Base-by-base conservation (phyloP, 2,329 filamentous ascomycete genomes). In the Aureobasidium namibiae region DNA sequence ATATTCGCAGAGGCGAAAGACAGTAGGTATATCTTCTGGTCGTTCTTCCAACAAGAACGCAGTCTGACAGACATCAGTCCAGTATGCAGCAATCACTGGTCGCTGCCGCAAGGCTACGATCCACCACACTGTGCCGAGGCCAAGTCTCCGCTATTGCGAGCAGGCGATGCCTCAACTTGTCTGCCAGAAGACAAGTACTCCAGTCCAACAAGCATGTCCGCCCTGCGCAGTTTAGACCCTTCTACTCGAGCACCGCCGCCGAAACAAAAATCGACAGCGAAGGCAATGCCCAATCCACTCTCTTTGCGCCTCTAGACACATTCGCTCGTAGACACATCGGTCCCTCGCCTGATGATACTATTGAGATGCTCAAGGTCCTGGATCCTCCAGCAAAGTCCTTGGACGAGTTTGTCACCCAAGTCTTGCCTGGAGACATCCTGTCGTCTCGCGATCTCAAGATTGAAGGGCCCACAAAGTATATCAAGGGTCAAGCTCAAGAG, bases 321-420 rank as follows among this genome's bases (percentile, higher is more conserved):
- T 95, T 96, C 68, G 80, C 88, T 59, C 82, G 87, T 61, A 85
- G 92, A 50, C 92, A 96, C 75, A 95, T 96, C 75, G 92, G 92
- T 1, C 91, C 91, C 3, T 85, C 87, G 54, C 80, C 86, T 34
- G 76, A 80, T 45, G 85, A 89, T 58, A 82, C 85, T 1, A 77
- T 85, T 65, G 78, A 85, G 68, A 96, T 97, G 92, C 84, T 96
- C 61, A 82, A 86, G 66, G 81, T 81, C 1, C 79, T 97, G 41
- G 86, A 90, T 61, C 89, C 90, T 18, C 88, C 89, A 0, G 87
- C 80, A 10, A 77, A 80, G 62, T 86, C 80, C 46, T 74, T 97
- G 61, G 90, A 96, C 64, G 85, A 89, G 29, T 96, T 97, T 69
- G 83, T 96, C 42, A 78, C 82, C 67, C 84, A 95, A 74, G 92